Conservation (phyloP, 371 early-diverging fungal genomes). For the Phascolomyces articulosus region DNA sequence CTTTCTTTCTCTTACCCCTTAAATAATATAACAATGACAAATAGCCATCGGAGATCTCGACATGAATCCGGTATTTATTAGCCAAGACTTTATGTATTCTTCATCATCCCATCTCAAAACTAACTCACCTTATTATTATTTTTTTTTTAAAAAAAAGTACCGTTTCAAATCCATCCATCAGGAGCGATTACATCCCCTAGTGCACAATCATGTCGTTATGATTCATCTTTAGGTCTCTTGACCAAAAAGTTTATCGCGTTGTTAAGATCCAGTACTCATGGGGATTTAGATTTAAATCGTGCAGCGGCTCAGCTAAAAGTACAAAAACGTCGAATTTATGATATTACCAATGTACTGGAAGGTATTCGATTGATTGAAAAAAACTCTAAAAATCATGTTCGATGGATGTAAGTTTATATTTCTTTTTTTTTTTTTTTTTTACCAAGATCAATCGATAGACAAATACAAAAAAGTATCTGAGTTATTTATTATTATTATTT, state of each 20-base stretch:
- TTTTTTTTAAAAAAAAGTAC: conserved; percentile 10
- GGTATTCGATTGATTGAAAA: conserved; percentile 81
- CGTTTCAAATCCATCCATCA: conserved; percentile 27
- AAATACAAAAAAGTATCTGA: neutral
- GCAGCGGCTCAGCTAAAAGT: conserved; percentile 75
- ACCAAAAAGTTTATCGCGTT: conserved; percentile 78
- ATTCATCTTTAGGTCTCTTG: conserved; percentile 71
- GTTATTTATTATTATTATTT: conserved; percentile 7
- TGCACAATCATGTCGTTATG: conserved; percentile 37
- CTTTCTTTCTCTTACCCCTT: neutral
- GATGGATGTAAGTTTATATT: conserved; percentile 68
- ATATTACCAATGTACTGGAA: conserved; percentile 88
- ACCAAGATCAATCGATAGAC: neutral
- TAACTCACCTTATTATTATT: neutral
- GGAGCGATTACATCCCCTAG: conserved; percentile 20
- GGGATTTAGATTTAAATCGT: conserved; percentile 71
- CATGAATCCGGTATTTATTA: conserved; percentile 1
- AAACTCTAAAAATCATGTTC: conserved; percentile 79
- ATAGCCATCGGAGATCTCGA: conserved; percentile 6
- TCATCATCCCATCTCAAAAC: neutral
- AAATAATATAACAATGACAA: conserved; percentile 5
- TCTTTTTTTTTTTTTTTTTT: neutral
- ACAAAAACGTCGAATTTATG: conserved; percentile 85
- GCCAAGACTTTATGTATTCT: neutral
- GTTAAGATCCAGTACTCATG: conserved; percentile 65